Base-by-base conservation (phyloP, 2,329 filamentous ascomycete species). In the Fusarium gaditjirri region DNA sequence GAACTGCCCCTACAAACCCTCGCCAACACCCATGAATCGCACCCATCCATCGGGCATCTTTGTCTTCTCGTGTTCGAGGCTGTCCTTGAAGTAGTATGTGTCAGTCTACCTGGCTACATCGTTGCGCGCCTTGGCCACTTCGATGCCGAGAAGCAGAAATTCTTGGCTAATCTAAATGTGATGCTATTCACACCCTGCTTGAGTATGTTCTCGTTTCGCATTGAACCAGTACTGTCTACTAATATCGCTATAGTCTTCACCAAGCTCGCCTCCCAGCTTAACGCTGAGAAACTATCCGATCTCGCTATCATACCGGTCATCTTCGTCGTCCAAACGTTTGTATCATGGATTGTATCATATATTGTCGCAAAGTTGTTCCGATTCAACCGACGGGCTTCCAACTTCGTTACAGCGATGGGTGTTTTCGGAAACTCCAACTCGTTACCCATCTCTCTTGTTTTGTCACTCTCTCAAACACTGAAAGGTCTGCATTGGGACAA, bases 341-440 rank as follows among this genome's bases (percentile, higher is more conserved):
- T 98, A 33, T 98, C 95, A 19, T 99, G 94, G 84, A 60, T 89
- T 6, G 94, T 94, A 59, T 91, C 95, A 5, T 83, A 90, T 13
- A 77, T 87, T 17, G 89, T 98, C 60, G 89, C 93, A 23, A 92
- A 89, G 81, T 84, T 90, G 53, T 97, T 95, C 80, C 87, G 93
- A 21, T 95, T 99, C 82, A 90, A 90, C 76, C 94, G 93, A 81
- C 90, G 95, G 70, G 93, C 94, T 44, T 89, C 92, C 73, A 99
- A 99, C 83, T 99, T 99, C 78, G 93, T 99, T 44, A 93, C 94
- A 36, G 96, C 96, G 58, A 99, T 99, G 96, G 95, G 93, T 41
- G 88, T 98, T 53, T 99, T 99, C 81, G 96, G 95, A 76, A 99
- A 99, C 81, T 98, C 95, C 38, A 99, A 99, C 83, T 98, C 96